Evolutionary conservation across 768 basidiomycete genomes (phyloP).

Genomic region (Naganishia onofrii): DNA sequence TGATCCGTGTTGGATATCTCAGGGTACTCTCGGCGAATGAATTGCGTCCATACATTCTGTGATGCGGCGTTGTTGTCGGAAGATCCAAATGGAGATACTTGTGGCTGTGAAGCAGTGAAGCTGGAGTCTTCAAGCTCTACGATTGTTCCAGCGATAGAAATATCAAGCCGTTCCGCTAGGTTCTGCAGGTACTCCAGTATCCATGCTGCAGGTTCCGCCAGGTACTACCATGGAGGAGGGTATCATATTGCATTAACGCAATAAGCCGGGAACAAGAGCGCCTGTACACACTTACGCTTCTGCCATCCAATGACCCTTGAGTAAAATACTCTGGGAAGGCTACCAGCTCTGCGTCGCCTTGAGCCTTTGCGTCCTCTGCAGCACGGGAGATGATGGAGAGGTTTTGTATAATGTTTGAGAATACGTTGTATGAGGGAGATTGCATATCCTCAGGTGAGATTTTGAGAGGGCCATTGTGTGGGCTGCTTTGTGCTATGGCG

Average conservation of each 20-base stretch:
- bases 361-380: not conserved
- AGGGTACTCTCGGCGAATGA: not conserved
- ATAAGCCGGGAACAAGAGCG: not conserved
- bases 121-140: slow-evolving; percentile 33
- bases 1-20: not conserved
- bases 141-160: slow-evolving; percentile 43
- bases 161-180: slow-evolving; percentile 34
- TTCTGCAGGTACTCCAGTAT: slow-evolving; percentile 31
- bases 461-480: slow-evolving; percentile 32
- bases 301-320: slow-evolving; percentile 41
- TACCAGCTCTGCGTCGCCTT: slow-evolving; percentile 37
- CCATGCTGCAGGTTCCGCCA: slow-evolving; percentile 37
- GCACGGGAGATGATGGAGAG: not conserved
- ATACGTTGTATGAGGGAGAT: not conserved
- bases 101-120: slow-evolving; percentile 25
- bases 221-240: slow-evolving; percentile 36
- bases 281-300: slow-evolving; percentile 36
- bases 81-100: slow-evolving; percentile 1
- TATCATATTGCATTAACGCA: not conserved
- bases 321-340: slow-evolving; percentile 49
- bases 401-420: slow-evolving; percentile 9
- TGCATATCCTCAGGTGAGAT: not conserved
- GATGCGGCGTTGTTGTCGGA: not conserved
- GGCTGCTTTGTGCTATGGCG: slow-evolving; percentile 41
- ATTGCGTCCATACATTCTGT: slow-evolving; percentile 2